Base-by-base conservation (phyloP, 306 rosid genomes). In the Quercus gilva region DNA sequence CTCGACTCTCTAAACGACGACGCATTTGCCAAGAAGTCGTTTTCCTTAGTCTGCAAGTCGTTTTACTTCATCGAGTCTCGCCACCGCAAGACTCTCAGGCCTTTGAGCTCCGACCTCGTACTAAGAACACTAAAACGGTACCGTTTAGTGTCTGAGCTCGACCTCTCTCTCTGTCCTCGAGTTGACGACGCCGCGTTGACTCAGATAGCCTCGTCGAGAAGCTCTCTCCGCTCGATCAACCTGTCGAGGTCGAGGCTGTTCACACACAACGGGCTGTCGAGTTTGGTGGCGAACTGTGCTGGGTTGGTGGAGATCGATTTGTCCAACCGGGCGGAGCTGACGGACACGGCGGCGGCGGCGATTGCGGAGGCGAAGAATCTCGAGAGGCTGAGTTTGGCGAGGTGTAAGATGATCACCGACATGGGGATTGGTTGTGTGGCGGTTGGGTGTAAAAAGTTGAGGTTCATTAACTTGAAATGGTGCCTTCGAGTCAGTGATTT, bases 381-480 rank as follows among this genome's bases (percentile, higher is more conserved):
- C 76, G 85, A 86, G 93, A 93, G 69, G 78, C 76, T 95, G 60
- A 83, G 94, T 93, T 33, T 95, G 74, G 89, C 82, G 52, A 89
- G 99, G 87, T 95, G 99, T 29, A 93, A 88, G 78, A 9, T 70
- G 79, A 78, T 95, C 8, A 95, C 97, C 43, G 99, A 95, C 70
- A 84, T 95, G 92, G 99, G 99, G 29, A 89, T 95, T 71, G 98
- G 96, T 53, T 93, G 98, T 20, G 82, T 95, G 5, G 99, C 99
- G 0, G 99, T 95, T 51, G 99, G 99, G 8, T 95, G 99, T 23
- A 83, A 82, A 63, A 93, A 93, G 76, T 73, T 95, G 84, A 91
- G 81, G 77, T 35, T 89, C 80, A 79, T 95, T 59, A 73, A 86
- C 73, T 87, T 95, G 80, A 93, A 90, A 79, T 93, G 99, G 99